Conservation (phyloP, 2,329 filamentous ascomycete genomes). For the Cryphonectria carpinicola region DNA sequence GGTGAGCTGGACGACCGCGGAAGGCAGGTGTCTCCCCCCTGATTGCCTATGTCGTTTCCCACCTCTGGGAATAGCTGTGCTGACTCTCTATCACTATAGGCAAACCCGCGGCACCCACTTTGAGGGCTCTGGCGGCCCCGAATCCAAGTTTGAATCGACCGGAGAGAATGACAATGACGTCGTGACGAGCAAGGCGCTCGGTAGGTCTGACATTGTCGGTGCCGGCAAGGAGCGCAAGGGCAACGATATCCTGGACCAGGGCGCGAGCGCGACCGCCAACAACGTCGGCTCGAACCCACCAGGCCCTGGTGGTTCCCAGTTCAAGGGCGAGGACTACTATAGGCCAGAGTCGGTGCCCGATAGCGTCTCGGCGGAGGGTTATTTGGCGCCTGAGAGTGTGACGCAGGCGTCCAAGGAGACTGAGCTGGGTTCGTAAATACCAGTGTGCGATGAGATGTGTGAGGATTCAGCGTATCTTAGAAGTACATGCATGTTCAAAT, state of each 20-base stretch:
- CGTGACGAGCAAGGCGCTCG: slow-evolving; percentile 35
- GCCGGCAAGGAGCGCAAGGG: slow-evolving; percentile 16
- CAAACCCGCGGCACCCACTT: slow-evolving; percentile 50
- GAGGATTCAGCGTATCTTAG: not conserved
- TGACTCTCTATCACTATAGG: slow-evolving; percentile 36
- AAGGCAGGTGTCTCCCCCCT: slow-evolving; percentile 40
- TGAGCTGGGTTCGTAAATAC: not conserved
- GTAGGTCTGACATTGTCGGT: slow-evolving; percentile 29
- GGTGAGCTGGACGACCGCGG: slow-evolving; percentile 49
- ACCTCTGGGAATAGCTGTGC: not conserved
- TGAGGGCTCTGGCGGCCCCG: slow-evolving; percentile 48
- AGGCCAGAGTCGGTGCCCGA: slow-evolving; percentile 47
- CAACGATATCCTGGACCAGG: slow-evolving; percentile 40
- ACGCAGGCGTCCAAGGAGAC: slow-evolving; percentile 36
- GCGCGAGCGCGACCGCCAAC: slow-evolving; percentile 41
- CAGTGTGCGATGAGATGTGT: not conserved
- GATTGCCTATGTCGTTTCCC: not conserved
- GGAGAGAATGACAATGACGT: slow-evolving; percentile 46
- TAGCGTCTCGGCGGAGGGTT: slow-evolving; percentile 46
- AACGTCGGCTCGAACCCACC: slow-evolving; percentile 44
- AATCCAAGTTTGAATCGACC: slow-evolving; percentile 44
- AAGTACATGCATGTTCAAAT: not conserved
- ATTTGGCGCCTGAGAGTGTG: slow-evolving; percentile 47
- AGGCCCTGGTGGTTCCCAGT: slow-evolving; percentile 43
- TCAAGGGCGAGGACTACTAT: slow-evolving; percentile 48